These are phyloP conservation scores for Fusarium concolor DNA, from an alignment of 2,329 filamentous ascomycete genomes.

Conservation along the genomic window DNA sequence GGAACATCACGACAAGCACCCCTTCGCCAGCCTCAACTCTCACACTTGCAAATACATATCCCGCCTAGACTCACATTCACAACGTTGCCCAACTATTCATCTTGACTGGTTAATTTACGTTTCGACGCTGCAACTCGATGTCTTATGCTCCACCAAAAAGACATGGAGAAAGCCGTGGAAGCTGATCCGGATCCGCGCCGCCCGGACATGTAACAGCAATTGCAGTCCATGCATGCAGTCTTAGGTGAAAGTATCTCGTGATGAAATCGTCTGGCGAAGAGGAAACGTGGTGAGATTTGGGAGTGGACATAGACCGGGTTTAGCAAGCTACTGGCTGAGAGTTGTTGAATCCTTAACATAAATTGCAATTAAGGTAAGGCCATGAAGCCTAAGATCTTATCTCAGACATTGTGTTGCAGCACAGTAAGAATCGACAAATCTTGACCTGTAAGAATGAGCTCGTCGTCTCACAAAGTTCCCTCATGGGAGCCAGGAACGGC, in stretches of 20 bases:
- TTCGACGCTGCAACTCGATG: constrained; percentile 3
- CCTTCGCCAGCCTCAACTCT: constrained; percentile 5
- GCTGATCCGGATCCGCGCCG: constrained; percentile 24
- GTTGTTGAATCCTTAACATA: too few relatives aligned
- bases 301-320: too few relatives aligned
- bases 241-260: constrained; percentile 48
- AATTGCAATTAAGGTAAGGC: neutral
- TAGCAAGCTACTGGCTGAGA: too few relatives aligned
- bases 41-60: neutral
- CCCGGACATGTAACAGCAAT: constrained; percentile 16
- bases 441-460: constrained; percentile 2
- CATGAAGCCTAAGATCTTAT: constrained; percentile 20
- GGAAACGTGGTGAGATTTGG: constrained; percentile 25
- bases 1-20: constrained; percentile 17
- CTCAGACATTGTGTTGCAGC: constrained; percentile 11
- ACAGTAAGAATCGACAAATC: neutral
- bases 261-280: constrained; percentile 30
- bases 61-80: constrained; percentile 1
- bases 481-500: constrained; percentile 7
- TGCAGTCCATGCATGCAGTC: neutral
- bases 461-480: neutral
- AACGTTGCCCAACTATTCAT: constrained; percentile 12
- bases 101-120: constrained; percentile 17
- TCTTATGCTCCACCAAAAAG: constrained; percentile 8
- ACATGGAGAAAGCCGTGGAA: constrained; percentile 10